Base-by-base conservation (phyloP, 208 protist genomes). In the Trypanosoma cruzi region DNA sequence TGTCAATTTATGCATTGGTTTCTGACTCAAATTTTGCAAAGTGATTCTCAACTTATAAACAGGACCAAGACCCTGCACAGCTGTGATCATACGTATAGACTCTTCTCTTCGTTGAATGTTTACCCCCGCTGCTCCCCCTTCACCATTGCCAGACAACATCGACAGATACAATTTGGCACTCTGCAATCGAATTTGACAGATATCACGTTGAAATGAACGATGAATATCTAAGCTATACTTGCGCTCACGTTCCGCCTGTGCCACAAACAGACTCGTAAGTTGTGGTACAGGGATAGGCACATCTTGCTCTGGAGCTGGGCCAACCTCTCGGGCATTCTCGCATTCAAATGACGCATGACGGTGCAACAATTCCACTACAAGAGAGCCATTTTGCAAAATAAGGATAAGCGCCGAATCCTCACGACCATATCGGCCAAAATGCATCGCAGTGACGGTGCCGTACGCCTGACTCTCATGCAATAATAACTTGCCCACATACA, bases 321-420 rank as follows among this genome's bases (percentile, higher is more conserved):
- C 88, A 28, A 73, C 68, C 62, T 86, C 77, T 6, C 64, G 36
- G 8, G 2, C 26, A 24, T 66, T 77, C 8, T 70, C 60, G 44
- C 68, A 79, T 0, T 82, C 70, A 26, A 96, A 71, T 32, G 81
- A 79, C 0, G 93, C 90, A 37, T 82, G 72, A 65, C 97, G 89
- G 54, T 98, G 95, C 37, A 99, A 80, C 61, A 99, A 84, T 73
- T 98, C 85, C 44, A 98, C 90, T 44, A 91, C 69, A 24, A 98
- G 77, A 5, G 94, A 86, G 59, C 97, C 97, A 66, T 92, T 89
- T 77, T 92, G 85, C 63, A 92, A 74, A 24, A 95, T 79, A 53
- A 97, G 57, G 32, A 98, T 68, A 28, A 98, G 90, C 18, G 92
- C 81, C 5, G 77, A 72, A 57, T 98, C 95, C 55, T 98, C 95